Evolutionary conservation across 495 filamentous ascomycete genomes (phyloP), one percentile per base, ranked within the genome.

Genomic region (Apiosordaria backusii): DNA sequence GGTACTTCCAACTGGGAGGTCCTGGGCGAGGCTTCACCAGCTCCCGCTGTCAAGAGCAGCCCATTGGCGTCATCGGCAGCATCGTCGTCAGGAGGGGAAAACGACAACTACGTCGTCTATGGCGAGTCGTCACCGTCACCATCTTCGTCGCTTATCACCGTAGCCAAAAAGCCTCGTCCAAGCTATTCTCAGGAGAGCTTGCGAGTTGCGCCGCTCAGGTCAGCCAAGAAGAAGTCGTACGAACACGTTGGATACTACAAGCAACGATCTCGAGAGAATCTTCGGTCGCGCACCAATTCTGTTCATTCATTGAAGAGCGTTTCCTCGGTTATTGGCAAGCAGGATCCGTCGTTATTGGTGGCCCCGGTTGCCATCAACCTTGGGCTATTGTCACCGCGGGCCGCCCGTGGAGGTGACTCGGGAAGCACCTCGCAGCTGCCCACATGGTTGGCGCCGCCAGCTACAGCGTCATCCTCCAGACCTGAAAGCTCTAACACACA

Each of bases 171-270:
- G 23, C 65, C 71, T 2, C 75, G 76, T 6, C 72, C 75, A n/a
- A 76, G 74, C 40, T 85, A 85, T 72, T 86, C 84, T 4, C 82
- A 83, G 61, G 83, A 85, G 64, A 85, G 83, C 58, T 75, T 86
- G 27, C 67, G 80, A 9, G 80, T 86, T n/a, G 79, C 81, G 16
- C 83, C 84, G 4, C 69, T 86, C 15, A 72, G 78, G 29, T 76
- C 78, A 10, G 68, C 75, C 67, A 77, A 79, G 72, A 77, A 74
- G 68, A 72, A 66, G 21, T 82, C 82, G n/a, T 75, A 77, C 63
- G 83, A 85, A 59, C 77, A 70, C 24, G 69, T 81, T 24, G 78
- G 81, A 9, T 81, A 82, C 68, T 76, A 80, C 73, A 81, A 79
- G 69, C 77, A 78, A 54, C 75, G 75, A 21, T 84, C 83, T 10